These are phyloP conservation scores for Clavispora phyllophila DNA, from an alignment of 805 yeast genomes.

Conservation along the genomic window DNA sequence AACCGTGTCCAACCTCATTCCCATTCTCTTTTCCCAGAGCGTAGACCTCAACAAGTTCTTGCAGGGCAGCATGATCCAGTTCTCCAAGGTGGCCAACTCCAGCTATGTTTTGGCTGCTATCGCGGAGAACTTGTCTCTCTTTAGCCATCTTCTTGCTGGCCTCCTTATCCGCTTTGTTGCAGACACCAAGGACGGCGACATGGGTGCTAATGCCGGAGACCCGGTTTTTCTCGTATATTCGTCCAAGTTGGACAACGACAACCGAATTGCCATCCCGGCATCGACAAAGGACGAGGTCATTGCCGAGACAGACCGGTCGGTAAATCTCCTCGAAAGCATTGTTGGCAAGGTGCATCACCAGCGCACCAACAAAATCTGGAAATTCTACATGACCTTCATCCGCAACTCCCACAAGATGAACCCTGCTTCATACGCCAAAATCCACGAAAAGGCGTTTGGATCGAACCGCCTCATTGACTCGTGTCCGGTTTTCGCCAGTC, in stretches of 20 bases:
- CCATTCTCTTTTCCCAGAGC: slow-evolving; percentile 15
- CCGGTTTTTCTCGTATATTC: neutral
- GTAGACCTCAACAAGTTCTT: slow-evolving; percentile 10
- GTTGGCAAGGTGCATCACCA: slow-evolving; percentile 3
- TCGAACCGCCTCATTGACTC: slow-evolving; percentile 10
- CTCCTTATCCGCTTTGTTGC: slow-evolving; percentile 23
- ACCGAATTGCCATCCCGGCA: slow-evolving; percentile 5
- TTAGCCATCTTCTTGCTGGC: slow-evolving; percentile 30
- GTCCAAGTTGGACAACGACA: neutral
- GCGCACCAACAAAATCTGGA: slow-evolving; percentile 29
- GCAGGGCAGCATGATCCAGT: slow-evolving; percentile 7
- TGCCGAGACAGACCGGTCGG: slow-evolving; percentile 11
- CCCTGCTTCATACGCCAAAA: slow-evolving; percentile 26
- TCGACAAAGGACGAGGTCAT: slow-evolving; percentile 11
- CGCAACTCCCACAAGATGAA: slow-evolving; percentile 25
- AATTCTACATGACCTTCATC: slow-evolving; percentile 34
- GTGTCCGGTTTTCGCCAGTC: slow-evolving; percentile 15
- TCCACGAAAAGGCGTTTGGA: slow-evolving; percentile 15
- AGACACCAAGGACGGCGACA: slow-evolving; percentile 1
- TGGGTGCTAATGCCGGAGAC: neutral
- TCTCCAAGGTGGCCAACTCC: slow-evolving; percentile 5
- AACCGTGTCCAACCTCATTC: slow-evolving; percentile 10
- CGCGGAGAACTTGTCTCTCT: slow-evolving; percentile 26
- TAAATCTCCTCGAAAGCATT: slow-evolving; percentile 6
- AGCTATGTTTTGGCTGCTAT: slow-evolving; percentile 22